Conservation (phyloP, 257 asterid genomes). For the Forsythia viridissima region DNA sequence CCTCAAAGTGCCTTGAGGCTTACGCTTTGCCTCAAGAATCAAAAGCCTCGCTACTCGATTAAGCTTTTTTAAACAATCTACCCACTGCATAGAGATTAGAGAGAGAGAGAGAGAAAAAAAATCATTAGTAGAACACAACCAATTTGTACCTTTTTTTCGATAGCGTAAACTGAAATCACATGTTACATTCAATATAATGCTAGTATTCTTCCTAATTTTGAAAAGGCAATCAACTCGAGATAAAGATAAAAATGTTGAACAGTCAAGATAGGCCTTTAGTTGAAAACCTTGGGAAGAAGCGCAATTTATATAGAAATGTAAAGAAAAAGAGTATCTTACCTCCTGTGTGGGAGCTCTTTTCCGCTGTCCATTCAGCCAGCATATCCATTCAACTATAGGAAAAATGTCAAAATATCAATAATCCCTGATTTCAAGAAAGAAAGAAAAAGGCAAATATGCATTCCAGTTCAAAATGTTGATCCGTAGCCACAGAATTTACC, state of each 20-base stretch:
- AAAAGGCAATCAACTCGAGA: constrained; percentile 5
- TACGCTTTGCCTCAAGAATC: too few relatives aligned
- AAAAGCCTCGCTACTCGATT: too few relatives aligned
- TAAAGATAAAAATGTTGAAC: not conserved
- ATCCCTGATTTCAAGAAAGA: constrained; percentile 24
- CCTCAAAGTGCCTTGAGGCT: too few relatives aligned
- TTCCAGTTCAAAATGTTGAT: not conserved
- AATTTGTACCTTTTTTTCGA: not conserved
- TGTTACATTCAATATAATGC: not conserved
- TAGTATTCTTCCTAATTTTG: not conserved
- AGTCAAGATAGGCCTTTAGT: not conserved
- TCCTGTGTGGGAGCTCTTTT: constrained; percentile 86
- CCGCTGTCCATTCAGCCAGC: constrained; percentile 99
- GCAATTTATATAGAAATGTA: not conserved
- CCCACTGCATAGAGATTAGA: not conserved
- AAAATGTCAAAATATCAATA: constrained; percentile 37
- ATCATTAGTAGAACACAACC: not conserved
- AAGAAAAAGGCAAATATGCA: not conserved
- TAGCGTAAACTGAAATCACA: not conserved
- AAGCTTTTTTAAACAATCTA: not conserved
- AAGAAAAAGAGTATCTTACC: constrained; percentile 40
- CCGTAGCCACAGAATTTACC: not conserved
- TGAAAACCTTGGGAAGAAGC: not conserved
- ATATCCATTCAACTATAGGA: constrained; percentile 95
- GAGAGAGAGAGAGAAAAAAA: not conserved